These are phyloP conservation scores for Huiozyma naganishii DNA, from an alignment of 805 yeast genomes.

Conservation along the genomic window DNA sequence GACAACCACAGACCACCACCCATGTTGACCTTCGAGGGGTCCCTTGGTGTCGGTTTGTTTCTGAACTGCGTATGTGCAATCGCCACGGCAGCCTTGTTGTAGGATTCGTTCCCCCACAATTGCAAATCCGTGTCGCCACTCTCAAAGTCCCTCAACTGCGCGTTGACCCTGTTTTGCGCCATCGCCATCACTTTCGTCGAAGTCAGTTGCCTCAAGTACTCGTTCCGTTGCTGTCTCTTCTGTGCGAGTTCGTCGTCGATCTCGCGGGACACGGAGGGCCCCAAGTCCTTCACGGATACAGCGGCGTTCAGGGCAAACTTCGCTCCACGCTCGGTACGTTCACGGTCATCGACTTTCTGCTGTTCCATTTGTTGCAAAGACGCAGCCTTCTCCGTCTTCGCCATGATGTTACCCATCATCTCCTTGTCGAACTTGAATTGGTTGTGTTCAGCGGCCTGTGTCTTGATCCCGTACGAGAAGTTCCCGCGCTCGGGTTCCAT, in stretches of 20 bases:
- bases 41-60: conserved; percentile 29
- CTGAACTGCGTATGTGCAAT: conserved; percentile 42
- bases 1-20: conserved; percentile 86
- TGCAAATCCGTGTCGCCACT: conserved; percentile 21
- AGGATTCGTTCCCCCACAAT: conserved; percentile 35
- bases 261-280: conserved; percentile 13
- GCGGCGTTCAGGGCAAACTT: conserved; percentile 34
- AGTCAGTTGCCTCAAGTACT: conserved; percentile 22
- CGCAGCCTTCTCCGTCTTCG: conserved; percentile 2
- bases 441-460: conserved; percentile 13
- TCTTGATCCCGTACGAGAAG: conserved; percentile 13
- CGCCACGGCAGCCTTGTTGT: conserved; percentile 63
- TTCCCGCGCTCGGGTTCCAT: conserved; percentile 12
- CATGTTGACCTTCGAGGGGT: conserved; percentile 36
- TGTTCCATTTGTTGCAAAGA: conserved; percentile 33
- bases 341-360: conserved; percentile 62
- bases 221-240: conserved; percentile 24
- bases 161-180: conserved; percentile 45
- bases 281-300: conserved; percentile 30
- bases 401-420: conserved; percentile 12
- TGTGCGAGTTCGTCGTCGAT: conserved; percentile 35
- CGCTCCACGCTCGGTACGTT: conserved; percentile 33
- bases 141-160: conserved; percentile 32
- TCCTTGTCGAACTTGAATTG: conserved; percentile 13
- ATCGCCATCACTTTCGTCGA: conserved; percentile 34